Conservation (phyloP, 2,329 filamentous ascomycete genomes). For the Bipolaris bicolor region DNA sequence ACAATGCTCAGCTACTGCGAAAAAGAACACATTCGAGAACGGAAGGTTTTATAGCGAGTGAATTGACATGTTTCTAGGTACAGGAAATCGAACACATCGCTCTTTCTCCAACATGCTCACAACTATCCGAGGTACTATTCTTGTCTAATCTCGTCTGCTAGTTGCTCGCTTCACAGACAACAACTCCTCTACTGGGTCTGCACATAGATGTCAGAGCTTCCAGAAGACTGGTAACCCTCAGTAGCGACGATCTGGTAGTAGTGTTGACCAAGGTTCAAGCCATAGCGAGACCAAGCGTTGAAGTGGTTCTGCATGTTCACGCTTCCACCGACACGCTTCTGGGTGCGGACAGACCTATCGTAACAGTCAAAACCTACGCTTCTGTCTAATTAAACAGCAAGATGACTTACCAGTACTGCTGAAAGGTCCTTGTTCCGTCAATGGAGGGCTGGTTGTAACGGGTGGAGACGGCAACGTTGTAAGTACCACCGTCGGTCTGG, state of each 20-base stretch:
- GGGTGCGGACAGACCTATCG: conserved; percentile 48
- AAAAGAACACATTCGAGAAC: not conserved
- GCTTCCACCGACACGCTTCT: conserved; percentile 55
- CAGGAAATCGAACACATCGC: not conserved
- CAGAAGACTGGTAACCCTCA: conserved; percentile 59
- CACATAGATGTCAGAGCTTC: conserved; percentile 29
- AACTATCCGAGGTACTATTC: not conserved
- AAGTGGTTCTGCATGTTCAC: conserved; percentile 39
- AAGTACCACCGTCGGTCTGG: conserved; percentile 58
- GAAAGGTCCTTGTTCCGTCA: conserved; percentile 59
- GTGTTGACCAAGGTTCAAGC: conserved; percentile 27
- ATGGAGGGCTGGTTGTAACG: conserved; percentile 60
- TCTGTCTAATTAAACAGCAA: not conserved
- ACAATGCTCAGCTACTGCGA: not conserved
- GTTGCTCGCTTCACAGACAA: not conserved
- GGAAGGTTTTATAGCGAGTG: not conserved
- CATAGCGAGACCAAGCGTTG: conserved; percentile 33
- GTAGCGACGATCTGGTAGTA: conserved; percentile 55
- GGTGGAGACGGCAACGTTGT: conserved; percentile 57
- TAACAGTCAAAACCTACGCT: not conserved
- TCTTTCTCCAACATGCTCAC: not conserved
- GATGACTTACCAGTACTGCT: conserved; percentile 57
- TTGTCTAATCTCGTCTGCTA: not conserved
- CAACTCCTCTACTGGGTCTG: conserved; percentile 5
- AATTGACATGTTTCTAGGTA: not conserved